Conservation (phyloP, 192 early-diverging fungal genomes). For the Bifiguratus adelaidae region DNA sequence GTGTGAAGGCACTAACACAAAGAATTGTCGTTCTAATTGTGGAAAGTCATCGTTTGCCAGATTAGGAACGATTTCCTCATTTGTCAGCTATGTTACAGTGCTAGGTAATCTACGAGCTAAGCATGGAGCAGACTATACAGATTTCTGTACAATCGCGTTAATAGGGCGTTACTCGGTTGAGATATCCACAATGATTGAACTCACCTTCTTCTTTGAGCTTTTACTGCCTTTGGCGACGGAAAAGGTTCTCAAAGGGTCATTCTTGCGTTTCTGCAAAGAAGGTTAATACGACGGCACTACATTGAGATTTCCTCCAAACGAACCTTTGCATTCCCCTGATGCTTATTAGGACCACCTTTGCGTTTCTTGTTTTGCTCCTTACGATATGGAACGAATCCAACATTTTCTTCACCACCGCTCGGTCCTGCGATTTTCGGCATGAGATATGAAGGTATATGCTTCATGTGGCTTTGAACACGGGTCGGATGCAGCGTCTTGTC, state of each 20-base stretch:
- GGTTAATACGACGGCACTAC: neutral
- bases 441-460: conserved; percentile 88
- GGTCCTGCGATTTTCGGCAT: conserved; percentile 65
- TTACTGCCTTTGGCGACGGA: neutral
- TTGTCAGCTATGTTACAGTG: too few species aligned
- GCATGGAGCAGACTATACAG: neutral
- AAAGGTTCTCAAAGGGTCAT: neutral
- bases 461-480: conserved; percentile 79
- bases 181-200: neutral
- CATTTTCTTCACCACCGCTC: conserved; percentile 9
- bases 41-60: too few species aligned
- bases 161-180: neutral
- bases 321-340: conserved; percentile 9
- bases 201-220: neutral
- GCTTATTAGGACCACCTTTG: conserved; percentile 5
- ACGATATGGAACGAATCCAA: conserved; percentile 32
- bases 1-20: too few species aligned
- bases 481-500: conserved; percentile 81
- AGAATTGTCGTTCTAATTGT: too few species aligned
- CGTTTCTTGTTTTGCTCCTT: neutral
- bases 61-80: too few species aligned
- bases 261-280: neutral
- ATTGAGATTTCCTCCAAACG: neutral
- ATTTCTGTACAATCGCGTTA: neutral
- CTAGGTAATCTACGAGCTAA: too few species aligned